A percentile compares a stretch with the other conserved stretches of the same genome.
These are phyloP conservation scores for Coemansia asiatica DNA, from an alignment of 192 early-diverging fungal species.

Conservation along the genomic window DNA sequence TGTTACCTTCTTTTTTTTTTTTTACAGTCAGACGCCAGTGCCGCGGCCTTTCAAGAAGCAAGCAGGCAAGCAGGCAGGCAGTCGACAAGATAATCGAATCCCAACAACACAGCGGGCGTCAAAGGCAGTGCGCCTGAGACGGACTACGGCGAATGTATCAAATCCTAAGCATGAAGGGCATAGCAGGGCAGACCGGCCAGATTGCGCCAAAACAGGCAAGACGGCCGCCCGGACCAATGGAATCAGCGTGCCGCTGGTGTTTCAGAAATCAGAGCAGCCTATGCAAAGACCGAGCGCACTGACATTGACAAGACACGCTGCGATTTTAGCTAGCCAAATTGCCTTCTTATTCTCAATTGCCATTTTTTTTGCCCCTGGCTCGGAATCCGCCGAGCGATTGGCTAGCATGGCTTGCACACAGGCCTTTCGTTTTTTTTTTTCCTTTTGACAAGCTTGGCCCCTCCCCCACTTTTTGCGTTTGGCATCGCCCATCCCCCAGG, in stretches of 20 bases:
- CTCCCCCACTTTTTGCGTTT: conserved; percentile 10
- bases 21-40: neutral
- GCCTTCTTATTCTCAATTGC: neutral
- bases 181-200: neutral
- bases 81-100: neutral
- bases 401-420: conserved; percentile 14
- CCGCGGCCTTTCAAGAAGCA: neutral
- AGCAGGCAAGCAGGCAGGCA: neutral
- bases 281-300: neutral
- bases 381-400: conserved; percentile 41
- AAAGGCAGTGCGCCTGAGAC: neutral
- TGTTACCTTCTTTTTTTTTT: too few species aligned
- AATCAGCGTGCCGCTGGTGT: neutral
- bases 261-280: neutral
- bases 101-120: neutral
- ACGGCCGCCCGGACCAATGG: neutral
- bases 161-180: neutral
- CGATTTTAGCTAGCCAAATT: neutral
- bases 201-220: neutral
- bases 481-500: neutral
- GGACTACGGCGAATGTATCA: neutral
- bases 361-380: neutral
- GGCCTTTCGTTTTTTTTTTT: conserved; percentile 7
- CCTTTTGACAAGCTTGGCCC: conserved; percentile 7
- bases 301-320: neutral